Conservation (phyloP, 2,329 filamentous ascomycete species). For the Acephala macrosclerotiorum region DNA sequence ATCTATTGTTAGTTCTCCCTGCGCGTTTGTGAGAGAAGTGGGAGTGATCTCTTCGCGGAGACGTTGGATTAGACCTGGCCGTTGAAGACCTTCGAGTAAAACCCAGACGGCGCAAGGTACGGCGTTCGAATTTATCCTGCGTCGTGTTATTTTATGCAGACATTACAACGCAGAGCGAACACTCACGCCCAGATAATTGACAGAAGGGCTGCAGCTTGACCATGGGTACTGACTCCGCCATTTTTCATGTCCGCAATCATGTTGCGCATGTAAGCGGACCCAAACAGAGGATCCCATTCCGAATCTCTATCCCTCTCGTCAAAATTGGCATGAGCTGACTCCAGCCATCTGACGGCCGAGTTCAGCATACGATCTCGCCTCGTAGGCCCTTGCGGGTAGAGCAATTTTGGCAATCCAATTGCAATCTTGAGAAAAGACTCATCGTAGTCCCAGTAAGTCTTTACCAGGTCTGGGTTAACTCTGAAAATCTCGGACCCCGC, state of each 20-base stretch:
- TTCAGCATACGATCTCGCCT: slow-evolving; percentile 25
- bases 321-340: slow-evolving; percentile 19
- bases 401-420: slow-evolving; percentile 25
- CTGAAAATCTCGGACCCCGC: slow-evolving; percentile 24
- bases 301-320: slow-evolving; percentile 18
- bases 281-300: slow-evolving; percentile 30
- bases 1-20: slow-evolving; percentile 20
- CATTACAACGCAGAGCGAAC: neutral
- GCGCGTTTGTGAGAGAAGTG: neutral
- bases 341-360: slow-evolving; percentile 20
- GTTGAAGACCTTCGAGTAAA: slow-evolving; percentile 26
- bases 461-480: slow-evolving; percentile 24
- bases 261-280: slow-evolving; percentile 23
- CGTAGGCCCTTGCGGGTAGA: slow-evolving; percentile 19
- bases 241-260: slow-evolving; percentile 12
- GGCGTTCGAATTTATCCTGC: slow-evolving; percentile 30
- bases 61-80: slow-evolving; percentile 22
- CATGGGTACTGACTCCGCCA: slow-evolving; percentile 21
- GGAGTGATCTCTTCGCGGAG: slow-evolving; percentile 26
- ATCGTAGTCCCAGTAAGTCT: slow-evolving; percentile 30
- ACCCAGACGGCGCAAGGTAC: slow-evolving; percentile 31
- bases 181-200: slow-evolving; percentile 27
- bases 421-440: slow-evolving; percentile 20
- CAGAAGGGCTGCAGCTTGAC: slow-evolving; percentile 23
- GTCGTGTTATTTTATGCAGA: slow-evolving; percentile 6